Percentiles rank a stretch among this genome's conserved stretches.
phyloP scores from a whole-genome alignment of 345 rosid genomes.

The Triadica sebifera region DNA sequence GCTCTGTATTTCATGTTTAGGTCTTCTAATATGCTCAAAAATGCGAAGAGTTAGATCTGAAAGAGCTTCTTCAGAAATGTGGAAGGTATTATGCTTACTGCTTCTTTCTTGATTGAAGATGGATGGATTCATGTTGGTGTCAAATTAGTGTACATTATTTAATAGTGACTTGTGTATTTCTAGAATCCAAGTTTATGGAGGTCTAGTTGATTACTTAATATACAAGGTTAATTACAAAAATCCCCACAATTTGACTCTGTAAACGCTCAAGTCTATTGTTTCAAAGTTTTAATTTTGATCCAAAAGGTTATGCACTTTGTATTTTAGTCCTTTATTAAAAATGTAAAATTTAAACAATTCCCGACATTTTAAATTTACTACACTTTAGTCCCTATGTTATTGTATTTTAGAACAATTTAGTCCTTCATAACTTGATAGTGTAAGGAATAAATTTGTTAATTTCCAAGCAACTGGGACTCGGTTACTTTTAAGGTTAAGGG shows the following conservation, averaged over 20 bases:
- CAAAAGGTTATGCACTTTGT: not conserved
- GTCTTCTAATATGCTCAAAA: conserved; percentile 49
- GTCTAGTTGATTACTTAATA: not conserved
- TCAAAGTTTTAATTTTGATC: not conserved
- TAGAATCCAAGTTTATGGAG: not conserved
- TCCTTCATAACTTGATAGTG: not conserved
- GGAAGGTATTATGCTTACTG: conserved; percentile 45
- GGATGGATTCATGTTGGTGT: not conserved
- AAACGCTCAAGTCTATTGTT: not conserved
- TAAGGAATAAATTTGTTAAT: not conserved
- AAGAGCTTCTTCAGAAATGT: conserved; percentile 57
- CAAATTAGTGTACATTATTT: not conserved
- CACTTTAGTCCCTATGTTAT: not conserved
- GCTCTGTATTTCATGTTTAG: conserved; percentile 30
- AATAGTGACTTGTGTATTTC: not conserved
- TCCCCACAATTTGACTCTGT: too few species aligned
- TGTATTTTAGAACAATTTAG: not conserved
- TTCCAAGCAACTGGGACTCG: not conserved
- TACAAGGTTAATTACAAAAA: too few species aligned
- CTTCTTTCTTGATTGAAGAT: not conserved
- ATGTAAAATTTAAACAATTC: not conserved
- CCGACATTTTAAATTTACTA: not conserved
- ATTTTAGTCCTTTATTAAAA: not conserved
- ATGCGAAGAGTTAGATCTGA: conserved; percentile 66
- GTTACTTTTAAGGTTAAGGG: too few species aligned